Evolutionary conservation across 2,329 filamentous ascomycete genomes (phyloP).

Genomic region (Zelopaecilomyces penicillatus): DNA sequence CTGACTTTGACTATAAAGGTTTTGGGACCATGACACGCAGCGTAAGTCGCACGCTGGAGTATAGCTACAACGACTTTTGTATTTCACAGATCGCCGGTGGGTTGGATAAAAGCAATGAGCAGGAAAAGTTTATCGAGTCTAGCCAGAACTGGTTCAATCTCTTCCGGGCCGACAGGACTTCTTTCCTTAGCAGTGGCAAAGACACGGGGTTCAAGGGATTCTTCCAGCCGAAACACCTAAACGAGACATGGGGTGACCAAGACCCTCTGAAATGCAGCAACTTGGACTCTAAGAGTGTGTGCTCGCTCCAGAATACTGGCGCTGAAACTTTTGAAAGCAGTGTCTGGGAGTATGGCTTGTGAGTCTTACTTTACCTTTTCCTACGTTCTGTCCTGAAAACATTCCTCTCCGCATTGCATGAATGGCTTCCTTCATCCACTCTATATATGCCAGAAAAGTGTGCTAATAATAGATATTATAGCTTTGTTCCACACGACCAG

Average conservation of each 20-base stretch:
- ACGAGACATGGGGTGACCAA: slow-evolving; percentile 60
- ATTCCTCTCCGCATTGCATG: too few relatives aligned
- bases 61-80: slow-evolving; percentile 69
- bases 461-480: slow-evolving; percentile 8
- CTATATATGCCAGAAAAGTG: too few relatives aligned
- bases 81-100: slow-evolving; percentile 54
- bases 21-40: slow-evolving; percentile 63
- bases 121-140: slow-evolving; percentile 49
- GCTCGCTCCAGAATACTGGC: slow-evolving; percentile 51
- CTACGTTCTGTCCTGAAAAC: background rate
- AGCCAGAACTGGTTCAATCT: slow-evolving; percentile 62
- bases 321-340: slow-evolving; percentile 66
- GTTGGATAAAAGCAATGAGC: slow-evolving; percentile 46
- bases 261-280: slow-evolving; percentile 57
- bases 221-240: slow-evolving; percentile 59
- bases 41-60: slow-evolving; percentile 67
- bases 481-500: slow-evolving; percentile 47
- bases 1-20: slow-evolving; percentile 58
- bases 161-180: slow-evolving; percentile 51
- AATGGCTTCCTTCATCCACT: too few relatives aligned
- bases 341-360: slow-evolving; percentile 67
- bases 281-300: slow-evolving; percentile 45
- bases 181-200: slow-evolving; percentile 40
- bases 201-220: slow-evolving; percentile 63
- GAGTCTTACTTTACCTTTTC: slow-evolving; percentile 15